Conservation (phyloP, 805 yeast species). For the Lipomyces sp. region DNA sequence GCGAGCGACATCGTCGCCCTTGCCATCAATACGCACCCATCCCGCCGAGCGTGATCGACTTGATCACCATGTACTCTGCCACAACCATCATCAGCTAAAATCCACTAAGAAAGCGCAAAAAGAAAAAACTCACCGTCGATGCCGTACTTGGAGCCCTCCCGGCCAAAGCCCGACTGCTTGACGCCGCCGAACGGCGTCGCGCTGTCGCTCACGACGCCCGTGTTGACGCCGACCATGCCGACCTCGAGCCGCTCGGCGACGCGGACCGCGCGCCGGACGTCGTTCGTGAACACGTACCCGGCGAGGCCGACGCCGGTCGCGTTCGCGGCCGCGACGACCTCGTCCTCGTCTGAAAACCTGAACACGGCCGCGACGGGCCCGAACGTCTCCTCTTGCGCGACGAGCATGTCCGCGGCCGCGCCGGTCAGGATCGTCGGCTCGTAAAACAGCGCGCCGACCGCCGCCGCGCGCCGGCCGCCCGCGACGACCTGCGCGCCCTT, state of each 20-base stretch:
- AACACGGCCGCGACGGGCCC: constrained; percentile 77
- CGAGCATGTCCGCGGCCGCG: constrained; percentile 54
- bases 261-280: constrained; percentile 52
- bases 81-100: background rate
- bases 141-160: constrained; percentile 65
- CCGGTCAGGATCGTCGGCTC: constrained; percentile 65
- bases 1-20: too few species aligned
- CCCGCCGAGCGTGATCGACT: constrained; percentile 22
- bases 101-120: background rate
- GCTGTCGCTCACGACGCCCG: constrained; percentile 65
- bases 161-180: constrained; percentile 65
- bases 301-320: constrained; percentile 71
- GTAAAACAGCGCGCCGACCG: constrained; percentile 61
- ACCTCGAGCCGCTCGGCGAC: constrained; percentile 66
- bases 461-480: constrained; percentile 56
- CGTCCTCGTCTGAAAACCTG: constrained; percentile 60
- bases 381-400: constrained; percentile 70
- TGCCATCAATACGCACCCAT: background rate
- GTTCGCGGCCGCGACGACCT: constrained; percentile 62
- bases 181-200: constrained; percentile 56
- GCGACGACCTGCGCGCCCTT: constrained; percentile 61
- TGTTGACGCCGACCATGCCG: constrained; percentile 81
- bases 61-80: constrained; percentile 23
- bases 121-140: constrained; percentile 46
- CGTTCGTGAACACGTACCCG: constrained; percentile 64